These are phyloP conservation scores for Letharia columbiana DNA, from an alignment of 495 filamentous ascomycete species.

Conservation along the genomic window DNA sequence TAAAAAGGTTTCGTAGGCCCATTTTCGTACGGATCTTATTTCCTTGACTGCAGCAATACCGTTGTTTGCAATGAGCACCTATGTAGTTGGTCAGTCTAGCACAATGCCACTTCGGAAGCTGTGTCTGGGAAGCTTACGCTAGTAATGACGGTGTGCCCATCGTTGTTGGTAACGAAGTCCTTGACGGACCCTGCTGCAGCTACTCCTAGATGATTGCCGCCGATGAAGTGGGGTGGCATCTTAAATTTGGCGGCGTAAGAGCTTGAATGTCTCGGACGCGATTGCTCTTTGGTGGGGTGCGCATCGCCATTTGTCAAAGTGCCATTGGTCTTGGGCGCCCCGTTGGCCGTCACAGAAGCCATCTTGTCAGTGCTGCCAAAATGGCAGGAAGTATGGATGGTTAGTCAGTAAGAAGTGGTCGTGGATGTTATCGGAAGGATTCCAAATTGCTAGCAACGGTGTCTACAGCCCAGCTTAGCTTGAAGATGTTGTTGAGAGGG, in stretches of 20 bases:
- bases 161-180: conserved; percentile 84
- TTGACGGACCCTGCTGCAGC: conserved; percentile 75
- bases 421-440: background rate
- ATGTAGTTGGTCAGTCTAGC: conserved; percentile 7
- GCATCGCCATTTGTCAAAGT: conserved; percentile 35
- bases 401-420: background rate
- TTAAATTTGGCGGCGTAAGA: conserved; percentile 69
- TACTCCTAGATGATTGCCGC: conserved; percentile 75
- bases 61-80: conserved; percentile 99
- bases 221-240: conserved; percentile 87
- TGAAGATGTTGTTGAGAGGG: background rate
- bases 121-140: conserved; percentile 54
- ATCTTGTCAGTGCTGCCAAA: conserved; percentile 12
- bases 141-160: conserved; percentile 95
- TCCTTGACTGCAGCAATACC: conserved; percentile 99
- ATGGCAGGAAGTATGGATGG: background rate
- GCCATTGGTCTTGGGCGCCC: conserved; percentile 25
- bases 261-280: conserved; percentile 31
- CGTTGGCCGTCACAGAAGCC: conserved; percentile 21
- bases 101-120: background rate
- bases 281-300: conserved; percentile 37
- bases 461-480: background rate
- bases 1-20: conserved; percentile 98
- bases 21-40: conserved; percentile 97
- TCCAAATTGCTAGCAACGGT: background rate